These are phyloP conservation scores for Rhynchospora breviuscula DNA, from an alignment of 176 grass and related monocot genomes.

Conservation along the genomic window DNA sequence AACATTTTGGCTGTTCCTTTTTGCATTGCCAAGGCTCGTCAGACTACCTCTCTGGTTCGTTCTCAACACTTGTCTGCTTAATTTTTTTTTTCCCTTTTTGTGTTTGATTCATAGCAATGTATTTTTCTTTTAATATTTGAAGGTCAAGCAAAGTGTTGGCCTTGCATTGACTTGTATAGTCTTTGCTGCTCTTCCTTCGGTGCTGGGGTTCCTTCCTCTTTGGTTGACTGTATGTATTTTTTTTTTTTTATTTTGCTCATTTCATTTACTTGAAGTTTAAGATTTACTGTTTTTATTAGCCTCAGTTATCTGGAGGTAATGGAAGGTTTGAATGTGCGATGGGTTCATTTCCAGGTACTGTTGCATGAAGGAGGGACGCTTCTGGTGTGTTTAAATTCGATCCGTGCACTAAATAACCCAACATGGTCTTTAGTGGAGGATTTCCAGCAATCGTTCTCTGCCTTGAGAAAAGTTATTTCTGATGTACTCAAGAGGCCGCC, in stretches of 20 bases:
- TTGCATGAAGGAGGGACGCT: constrained; percentile 96
- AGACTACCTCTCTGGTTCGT: constrained; percentile 81
- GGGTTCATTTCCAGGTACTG: constrained; percentile 52
- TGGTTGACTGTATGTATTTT: constrained; percentile 75
- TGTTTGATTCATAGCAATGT: constrained; percentile 19
- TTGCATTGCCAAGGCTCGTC: constrained; percentile 87
- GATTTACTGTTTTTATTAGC: neutral
- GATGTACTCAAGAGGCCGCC: constrained; percentile 38
- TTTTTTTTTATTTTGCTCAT: constrained; percentile 23
- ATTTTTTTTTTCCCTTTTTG: constrained; percentile 22
- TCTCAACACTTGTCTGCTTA: constrained; percentile 1
- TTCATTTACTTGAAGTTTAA: constrained; percentile 6
- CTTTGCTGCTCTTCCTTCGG: constrained; percentile 91
- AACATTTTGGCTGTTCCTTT: constrained; percentile 85
- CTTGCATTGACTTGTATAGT: constrained; percentile 92
- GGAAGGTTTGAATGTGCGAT: neutral
- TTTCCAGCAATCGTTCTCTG: constrained; percentile 38
- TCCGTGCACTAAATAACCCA: constrained; percentile 78
- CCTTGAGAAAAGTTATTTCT: constrained; percentile 36
- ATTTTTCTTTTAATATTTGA: constrained; percentile 35
- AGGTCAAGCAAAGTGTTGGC: constrained; percentile 99
- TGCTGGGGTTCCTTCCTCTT: constrained; percentile 95
- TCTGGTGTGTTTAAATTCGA: constrained; percentile 88
- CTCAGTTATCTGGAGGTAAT: neutral
- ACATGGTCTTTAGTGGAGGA: constrained; percentile 78